Conservation (phyloP, 345 rosid species). For the Murraya koenigii region DNA sequence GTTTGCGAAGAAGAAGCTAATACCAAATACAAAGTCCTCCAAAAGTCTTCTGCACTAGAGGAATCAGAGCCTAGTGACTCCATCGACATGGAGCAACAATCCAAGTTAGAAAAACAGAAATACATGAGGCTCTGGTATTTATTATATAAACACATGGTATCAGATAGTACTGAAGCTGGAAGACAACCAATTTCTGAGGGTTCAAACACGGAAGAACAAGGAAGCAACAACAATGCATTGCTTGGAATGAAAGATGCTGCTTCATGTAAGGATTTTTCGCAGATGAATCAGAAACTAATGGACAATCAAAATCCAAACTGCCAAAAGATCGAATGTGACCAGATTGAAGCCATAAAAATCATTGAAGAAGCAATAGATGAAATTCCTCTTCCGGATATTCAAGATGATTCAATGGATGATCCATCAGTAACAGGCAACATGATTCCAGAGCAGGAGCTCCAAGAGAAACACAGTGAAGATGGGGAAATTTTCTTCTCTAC, state of each 20-base stretch:
- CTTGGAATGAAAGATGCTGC: conserved; percentile 15
- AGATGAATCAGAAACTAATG: conserved; percentile 17
- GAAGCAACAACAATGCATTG: conserved; percentile 20
- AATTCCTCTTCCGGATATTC: conserved; percentile 58
- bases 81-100: conserved; percentile 27
- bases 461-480: conserved; percentile 14
- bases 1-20: conserved; percentile 25
- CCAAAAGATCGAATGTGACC: conserved; percentile 35
- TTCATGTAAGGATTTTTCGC: conserved; percentile 5
- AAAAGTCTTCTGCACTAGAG: conserved; percentile 18
- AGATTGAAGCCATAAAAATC: conserved; percentile 72
- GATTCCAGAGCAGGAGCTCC: conserved; percentile 22
- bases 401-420: conserved; percentile 37
- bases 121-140: conserved; percentile 65
- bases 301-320: conserved; percentile 24
- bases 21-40: conserved; percentile 15
- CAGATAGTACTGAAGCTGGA: conserved; percentile 43
- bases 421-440: conserved; percentile 22
- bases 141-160: conserved; percentile 72
- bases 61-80: conserved; percentile 17
- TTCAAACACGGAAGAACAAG: conserved; percentile 28
- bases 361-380: conserved; percentile 87
- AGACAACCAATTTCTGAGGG: conserved; percentile 27
- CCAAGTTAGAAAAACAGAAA: conserved; percentile 48
- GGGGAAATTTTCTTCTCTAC: conserved; percentile 17